Conservation (phyloP, 805 yeast genomes). For the Ogataea wickerhamii region DNA sequence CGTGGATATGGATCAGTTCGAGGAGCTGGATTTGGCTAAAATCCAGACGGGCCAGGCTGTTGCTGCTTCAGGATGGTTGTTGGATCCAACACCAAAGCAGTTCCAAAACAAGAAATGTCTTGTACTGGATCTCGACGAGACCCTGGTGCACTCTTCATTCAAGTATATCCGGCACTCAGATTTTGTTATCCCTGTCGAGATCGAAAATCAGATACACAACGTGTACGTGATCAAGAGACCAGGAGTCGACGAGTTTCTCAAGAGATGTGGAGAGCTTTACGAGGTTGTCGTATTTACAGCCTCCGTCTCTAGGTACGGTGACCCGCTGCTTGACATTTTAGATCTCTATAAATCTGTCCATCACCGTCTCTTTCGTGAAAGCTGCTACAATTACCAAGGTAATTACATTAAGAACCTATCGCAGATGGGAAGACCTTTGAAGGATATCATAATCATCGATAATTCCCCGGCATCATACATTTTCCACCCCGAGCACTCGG, state of each 20-base stretch:
- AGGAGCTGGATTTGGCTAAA: conserved; percentile 53
- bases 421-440: conserved; percentile 88
- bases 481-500: conserved; percentile 96
- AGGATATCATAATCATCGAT: conserved; percentile 85
- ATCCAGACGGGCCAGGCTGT: conserved; percentile 71
- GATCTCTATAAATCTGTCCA: conserved; percentile 76
- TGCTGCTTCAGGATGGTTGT: conserved; percentile 61
- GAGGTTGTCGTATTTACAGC: conserved; percentile 98
- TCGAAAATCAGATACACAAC: conserved; percentile 86
- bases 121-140: conserved; percentile 90
- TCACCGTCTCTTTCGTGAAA: conserved; percentile 90
- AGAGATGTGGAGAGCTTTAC: conserved; percentile 75
- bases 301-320: conserved; percentile 91
- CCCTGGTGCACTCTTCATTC: conserved; percentile 92
- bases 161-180: conserved; percentile 90
- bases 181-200: conserved; percentile 96
- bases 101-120: conserved; percentile 75
- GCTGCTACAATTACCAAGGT: conserved; percentile 91
- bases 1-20: conserved; percentile 15
- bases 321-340: conserved; percentile 85
- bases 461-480: conserved; percentile 98
- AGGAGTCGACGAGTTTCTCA: conserved; percentile 92
- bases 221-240: conserved; percentile 97
- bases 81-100: conserved; percentile 49
- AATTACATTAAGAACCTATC: conserved; percentile 91